Percentiles rank a stretch among this genome's conserved stretches.
phyloP scores from a whole-genome alignment of 805 yeast species.

The Maudiozyma bulderi region DNA sequence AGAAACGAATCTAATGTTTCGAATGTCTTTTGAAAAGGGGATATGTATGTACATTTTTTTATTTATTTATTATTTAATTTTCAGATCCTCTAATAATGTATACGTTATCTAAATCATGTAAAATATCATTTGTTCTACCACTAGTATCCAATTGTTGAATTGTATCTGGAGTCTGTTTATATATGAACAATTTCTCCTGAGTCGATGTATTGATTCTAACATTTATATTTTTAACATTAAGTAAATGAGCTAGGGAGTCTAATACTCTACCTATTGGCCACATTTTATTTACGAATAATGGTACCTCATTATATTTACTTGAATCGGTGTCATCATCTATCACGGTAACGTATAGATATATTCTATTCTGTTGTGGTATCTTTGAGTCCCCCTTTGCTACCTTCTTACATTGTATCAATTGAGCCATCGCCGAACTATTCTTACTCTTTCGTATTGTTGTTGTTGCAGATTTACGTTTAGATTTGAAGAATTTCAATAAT shows the following conservation, averaged over 20 bases:
- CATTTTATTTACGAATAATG: constrained; percentile 20
- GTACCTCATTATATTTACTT: constrained; percentile 6
- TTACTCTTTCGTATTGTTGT: neutral
- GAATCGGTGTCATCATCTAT: constrained; percentile 3
- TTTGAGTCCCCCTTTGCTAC: constrained; percentile 20
- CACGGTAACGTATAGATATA: constrained; percentile 17
- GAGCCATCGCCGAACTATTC: constrained; percentile 6
- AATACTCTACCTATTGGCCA: constrained; percentile 29
- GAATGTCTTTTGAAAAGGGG: neutral
- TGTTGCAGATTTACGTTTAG: neutral
- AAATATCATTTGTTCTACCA: constrained; percentile 13
- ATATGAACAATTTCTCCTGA: constrained; percentile 20
- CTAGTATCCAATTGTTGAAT: constrained; percentile 4
- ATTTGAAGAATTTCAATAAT: constrained; percentile 19
- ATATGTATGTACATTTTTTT: neutral
- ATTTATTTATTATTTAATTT: neutral
- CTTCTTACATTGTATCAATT: constrained; percentile 13
- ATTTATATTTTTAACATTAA: constrained; percentile 19
- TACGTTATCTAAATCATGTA: constrained; percentile 18
- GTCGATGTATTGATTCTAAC: constrained; percentile 7
- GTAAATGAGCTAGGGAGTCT: constrained; percentile 22
- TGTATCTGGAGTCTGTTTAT: constrained; percentile 8
- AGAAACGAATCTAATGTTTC: neutral
- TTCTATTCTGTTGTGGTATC: constrained; percentile 21
- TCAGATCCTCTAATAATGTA: constrained; percentile 23